These are phyloP conservation scores for Cystobasidium pallidum DNA, from an alignment of 1,284 basidiomycete species.

Conservation along the genomic window DNA sequence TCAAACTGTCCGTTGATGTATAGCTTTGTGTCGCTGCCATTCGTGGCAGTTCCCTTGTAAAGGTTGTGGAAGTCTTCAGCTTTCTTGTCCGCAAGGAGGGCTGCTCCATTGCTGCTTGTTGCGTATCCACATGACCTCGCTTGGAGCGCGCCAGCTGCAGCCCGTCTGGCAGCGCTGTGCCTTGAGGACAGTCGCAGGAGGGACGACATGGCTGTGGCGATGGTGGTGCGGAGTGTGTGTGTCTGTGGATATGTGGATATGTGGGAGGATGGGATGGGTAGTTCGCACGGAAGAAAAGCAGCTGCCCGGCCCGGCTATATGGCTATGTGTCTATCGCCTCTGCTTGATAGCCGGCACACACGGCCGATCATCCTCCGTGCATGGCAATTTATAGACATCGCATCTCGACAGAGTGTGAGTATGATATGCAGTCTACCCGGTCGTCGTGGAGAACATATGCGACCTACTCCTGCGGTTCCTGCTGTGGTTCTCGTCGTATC, in stretches of 20 bases:
- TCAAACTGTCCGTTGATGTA: slow-evolving; percentile 50
- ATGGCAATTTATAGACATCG: too few relatives aligned
- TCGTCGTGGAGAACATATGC: too few relatives aligned
- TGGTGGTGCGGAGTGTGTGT: background rate
- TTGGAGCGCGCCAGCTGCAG: too few relatives aligned
- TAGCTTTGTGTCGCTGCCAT: slow-evolving; percentile 48
- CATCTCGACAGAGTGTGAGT: too few relatives aligned
- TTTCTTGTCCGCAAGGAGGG: slow-evolving; percentile 24
- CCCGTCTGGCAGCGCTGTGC: background rate
- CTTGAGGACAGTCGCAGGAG: background rate
- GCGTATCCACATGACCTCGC: slow-evolving; percentile 17
- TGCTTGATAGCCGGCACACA: background rate
- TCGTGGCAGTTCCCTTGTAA: slow-evolving; percentile 46
- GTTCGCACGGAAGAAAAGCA: background rate
- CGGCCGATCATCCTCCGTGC: too few relatives aligned
- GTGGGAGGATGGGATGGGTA: background rate
- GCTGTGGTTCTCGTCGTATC: too few relatives aligned
- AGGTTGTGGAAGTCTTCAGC: slow-evolving; percentile 34
- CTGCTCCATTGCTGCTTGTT: background rate
- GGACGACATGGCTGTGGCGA: slow-evolving; percentile 7
- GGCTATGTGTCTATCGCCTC: background rate
- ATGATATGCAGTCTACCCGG: too few relatives aligned
- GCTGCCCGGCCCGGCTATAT: background rate
- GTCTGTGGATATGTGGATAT: background rate
- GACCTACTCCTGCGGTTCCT: too few relatives aligned